A percentile compares a stretch with the other conserved stretches of the same genome.
These are phyloP conservation scores for Sisymbrium irio DNA, from an alignment of 345 rosid species.

Conservation along the genomic window DNA sequence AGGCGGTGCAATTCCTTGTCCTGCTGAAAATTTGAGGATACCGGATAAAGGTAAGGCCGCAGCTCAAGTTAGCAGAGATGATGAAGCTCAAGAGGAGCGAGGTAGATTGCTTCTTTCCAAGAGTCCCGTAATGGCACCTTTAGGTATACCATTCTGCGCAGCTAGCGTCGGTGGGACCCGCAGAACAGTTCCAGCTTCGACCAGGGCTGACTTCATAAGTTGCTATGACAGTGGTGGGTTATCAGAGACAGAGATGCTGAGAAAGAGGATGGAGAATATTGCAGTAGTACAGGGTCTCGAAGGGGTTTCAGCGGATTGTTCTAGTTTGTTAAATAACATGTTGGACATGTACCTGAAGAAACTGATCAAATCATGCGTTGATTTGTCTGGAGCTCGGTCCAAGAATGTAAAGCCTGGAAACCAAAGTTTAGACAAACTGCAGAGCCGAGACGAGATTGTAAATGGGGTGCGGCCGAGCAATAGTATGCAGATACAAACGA, in stretches of 20 bases:
- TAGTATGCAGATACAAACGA: constrained; percentile 54
- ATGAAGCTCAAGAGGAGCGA: constrained; percentile 53
- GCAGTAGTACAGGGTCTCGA: constrained; percentile 75
- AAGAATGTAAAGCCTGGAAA: constrained; percentile 37
- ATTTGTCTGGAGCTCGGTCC: constrained; percentile 61
- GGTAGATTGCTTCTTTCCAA: constrained; percentile 41
- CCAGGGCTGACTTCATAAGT: constrained; percentile 42
- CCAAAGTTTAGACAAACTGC: constrained; percentile 51
- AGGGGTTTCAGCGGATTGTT: constrained; percentile 80
- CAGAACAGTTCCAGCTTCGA: constrained; percentile 46
- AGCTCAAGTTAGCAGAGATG: constrained; percentile 39
- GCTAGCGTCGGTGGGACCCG: constrained; percentile 62
- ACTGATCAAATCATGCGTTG: constrained; percentile 69
- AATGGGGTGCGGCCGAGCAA: constrained; percentile 64
- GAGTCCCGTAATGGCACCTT: constrained; percentile 65
- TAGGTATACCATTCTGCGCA: constrained; percentile 71
- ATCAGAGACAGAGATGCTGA: constrained; percentile 60
- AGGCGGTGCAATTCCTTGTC: constrained; percentile 39
- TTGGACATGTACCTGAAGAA: constrained; percentile 78
- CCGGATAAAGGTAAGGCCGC: constrained; percentile 44
- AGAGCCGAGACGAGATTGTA: constrained; percentile 45
- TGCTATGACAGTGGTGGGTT: constrained; percentile 66
- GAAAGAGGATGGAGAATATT: constrained; percentile 76
- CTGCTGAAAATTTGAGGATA: constrained; percentile 34
- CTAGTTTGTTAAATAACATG: constrained; percentile 64